Evolutionary conservation across 371 early-diverging fungal genomes (phyloP), one percentile per base, ranked within the genome.

Genomic region (Cokeromyces recurvatus): DNA sequence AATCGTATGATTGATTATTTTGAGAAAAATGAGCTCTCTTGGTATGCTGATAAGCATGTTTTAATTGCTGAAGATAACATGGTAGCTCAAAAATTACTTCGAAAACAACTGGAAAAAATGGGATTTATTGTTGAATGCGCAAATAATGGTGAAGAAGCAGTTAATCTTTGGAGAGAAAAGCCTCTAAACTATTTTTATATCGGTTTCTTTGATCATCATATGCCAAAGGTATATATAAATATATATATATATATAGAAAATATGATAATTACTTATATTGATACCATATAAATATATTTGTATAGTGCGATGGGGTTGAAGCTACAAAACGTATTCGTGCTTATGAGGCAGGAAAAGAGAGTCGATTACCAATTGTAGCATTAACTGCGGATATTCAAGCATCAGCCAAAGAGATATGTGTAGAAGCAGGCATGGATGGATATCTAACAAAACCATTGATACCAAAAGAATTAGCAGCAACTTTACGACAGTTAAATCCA

Each of bases 371-470:
- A 0, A 81, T 81, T 53, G 64, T 81, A 32, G 81, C 79, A 9
- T 41, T 81, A 37, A 78, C 77, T 17, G 81, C 81, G 4, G 81
- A 81, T 52, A 72, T 81, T 17, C 78, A 78, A 43, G 43, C 52
- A 1, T 56, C 74, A 4, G 77, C 81, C 10, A 70, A 62, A 9
- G 73, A 78, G 24, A 49, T 70, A 32, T 78, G 76, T 22, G 60
- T 77, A 29, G 56, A 67, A 16, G 79, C 77, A 2, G 77, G 77
- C 9, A 81, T 81, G 81, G 76, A 81, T 46, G 79, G 76, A 14
- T 81, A 81, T 51, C 49, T 80, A 45, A 80, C 81, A 20, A 80
- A 80, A 32, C 81, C 81, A n/a, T 53, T 80, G 29, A 68, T 73
- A 39, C 66, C 66, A 19, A 72, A 68, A 41, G 64, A 68, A 14